Conservation (phyloP, 2,329 filamentous ascomycete species). For the Capronia epimyces region DNA sequence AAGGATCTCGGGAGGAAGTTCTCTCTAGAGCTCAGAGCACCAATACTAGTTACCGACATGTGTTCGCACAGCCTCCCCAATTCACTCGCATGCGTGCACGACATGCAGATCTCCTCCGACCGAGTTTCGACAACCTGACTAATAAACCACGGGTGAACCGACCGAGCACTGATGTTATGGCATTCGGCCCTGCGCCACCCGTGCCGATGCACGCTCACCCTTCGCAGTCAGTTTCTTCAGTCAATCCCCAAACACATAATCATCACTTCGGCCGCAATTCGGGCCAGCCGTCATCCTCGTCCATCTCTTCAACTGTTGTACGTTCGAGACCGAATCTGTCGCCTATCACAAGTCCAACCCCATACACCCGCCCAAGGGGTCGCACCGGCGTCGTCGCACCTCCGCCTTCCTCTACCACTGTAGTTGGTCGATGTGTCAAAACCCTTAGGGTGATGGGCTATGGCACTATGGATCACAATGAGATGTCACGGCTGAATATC, state of each 20-base stretch:
- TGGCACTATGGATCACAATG: conserved; percentile 34
- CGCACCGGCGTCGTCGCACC: conserved; percentile 4
- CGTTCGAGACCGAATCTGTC: not conserved
- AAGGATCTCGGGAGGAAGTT: not conserved
- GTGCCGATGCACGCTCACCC: not conserved
- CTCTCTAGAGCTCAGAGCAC: not conserved
- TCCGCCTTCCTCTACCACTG: conserved; percentile 6
- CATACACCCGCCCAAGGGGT: conserved; percentile 2
- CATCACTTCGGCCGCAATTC: not conserved
- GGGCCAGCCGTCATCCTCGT: not conserved
- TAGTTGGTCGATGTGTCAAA: conserved; percentile 36
- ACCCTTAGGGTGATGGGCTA: conserved; percentile 41
- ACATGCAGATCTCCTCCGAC: not conserved
- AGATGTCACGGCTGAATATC: conserved; percentile 37
- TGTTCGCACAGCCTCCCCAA: not conserved
- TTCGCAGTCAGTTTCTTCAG: not conserved
- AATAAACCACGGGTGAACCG: not conserved
- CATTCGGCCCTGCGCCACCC: not conserved
- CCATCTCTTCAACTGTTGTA: not conserved
- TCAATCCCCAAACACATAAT: not conserved
- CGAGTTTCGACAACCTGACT: not conserved
- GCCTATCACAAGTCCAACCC: not conserved
- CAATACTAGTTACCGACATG: not conserved
- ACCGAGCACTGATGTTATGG: not conserved
- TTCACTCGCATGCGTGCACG: not conserved